phyloP scores from a whole-genome alignment of 805 yeast genomes.

The Hanseniaspora thailandica region DNA sequence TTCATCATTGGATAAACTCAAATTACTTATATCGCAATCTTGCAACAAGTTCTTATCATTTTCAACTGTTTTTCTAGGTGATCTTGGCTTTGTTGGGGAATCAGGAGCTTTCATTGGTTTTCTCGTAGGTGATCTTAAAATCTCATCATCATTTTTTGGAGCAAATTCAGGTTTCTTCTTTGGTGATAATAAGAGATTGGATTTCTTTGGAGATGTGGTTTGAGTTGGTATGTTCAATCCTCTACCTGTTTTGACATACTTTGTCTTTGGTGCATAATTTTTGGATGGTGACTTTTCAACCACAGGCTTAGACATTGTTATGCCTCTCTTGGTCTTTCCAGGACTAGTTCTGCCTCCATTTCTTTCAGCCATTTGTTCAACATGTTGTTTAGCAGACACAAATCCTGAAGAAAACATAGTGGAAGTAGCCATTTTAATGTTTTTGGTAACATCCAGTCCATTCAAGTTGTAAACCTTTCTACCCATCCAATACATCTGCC shows the following conservation, averaged over 20 bases:
- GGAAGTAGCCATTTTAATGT: not conserved
- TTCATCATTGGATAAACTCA: not conserved
- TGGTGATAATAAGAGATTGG: not conserved
- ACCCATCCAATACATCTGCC: constrained; percentile 26
- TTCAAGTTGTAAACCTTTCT: constrained; percentile 19
- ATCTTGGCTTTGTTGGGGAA: not conserved
- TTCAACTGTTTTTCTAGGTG: not conserved
- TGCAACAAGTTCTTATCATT: not conserved
- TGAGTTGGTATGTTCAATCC: not conserved
- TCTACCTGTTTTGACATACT: constrained; percentile 15
- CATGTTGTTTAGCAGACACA: constrained; percentile 25
- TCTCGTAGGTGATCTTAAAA: not conserved
- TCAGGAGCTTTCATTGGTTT: not conserved
- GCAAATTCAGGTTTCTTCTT: constrained; percentile 9
- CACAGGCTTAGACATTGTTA: not conserved
- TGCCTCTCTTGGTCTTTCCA: not conserved
- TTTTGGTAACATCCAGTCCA: constrained; percentile 18
- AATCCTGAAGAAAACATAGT: constrained; percentile 18
- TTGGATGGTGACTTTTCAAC: not conserved
- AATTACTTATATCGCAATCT: not conserved
- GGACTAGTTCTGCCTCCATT: not conserved
- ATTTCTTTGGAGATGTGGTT: constrained; percentile 6
- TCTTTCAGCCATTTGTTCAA: not conserved
- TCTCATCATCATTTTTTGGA: constrained; percentile 1
- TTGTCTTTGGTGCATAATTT: not conserved